Evolutionary conservation across 345 rosid genomes (phyloP), one percentile per base, ranked within the genome.

Genomic region (Linum tenue): DNA sequence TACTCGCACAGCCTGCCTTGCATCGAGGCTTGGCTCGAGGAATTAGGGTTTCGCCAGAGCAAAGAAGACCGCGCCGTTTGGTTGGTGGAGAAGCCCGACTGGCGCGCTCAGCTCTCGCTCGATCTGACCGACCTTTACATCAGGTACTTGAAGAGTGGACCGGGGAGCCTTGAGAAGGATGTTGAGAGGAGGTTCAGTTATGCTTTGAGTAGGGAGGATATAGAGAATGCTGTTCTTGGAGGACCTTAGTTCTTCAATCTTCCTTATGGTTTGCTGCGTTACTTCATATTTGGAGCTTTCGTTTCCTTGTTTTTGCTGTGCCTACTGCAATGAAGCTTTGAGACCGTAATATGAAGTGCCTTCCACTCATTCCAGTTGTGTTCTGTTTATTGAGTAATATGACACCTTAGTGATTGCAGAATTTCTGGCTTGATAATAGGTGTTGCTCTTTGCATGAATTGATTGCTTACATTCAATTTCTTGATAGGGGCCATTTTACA

Each of bases 111-210:
- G 41, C 60, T 90, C 57, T 86, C 92, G 14, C 97, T 92, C 55
- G 98, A 90, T 60, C 76, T 88, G 39, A 90, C 96, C 61, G 98
- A 90, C 70, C 87, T 92, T 48, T 86, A 69, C 78, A 83, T 86
- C 91, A 94, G 97, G 86, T 90, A 94, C 80, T 70, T 86, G 78
- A 94, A 83, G 83, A 88, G 73, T 68, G 97, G 97, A 17, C 92
- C 96, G 8, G 97, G 95, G 8, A 85, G 71, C 77, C 90, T 92
- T 3, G 96, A 94, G 66, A 90, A 87, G 67, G 98, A 92, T 55
- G 73, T 92, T 65, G 98, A 90, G 74, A 88, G 98, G 74, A 86
- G 97, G 78, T 94, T 92, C 81, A 92, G 95, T 56, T 89, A 92
- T 67, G 96, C 98, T 31, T 75, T 92, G 77, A 92, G 96, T 64